These are phyloP conservation scores for Talaromyces sp. DNA, from an alignment of 2,329 filamentous ascomycete species.

Conservation along the genomic window DNA sequence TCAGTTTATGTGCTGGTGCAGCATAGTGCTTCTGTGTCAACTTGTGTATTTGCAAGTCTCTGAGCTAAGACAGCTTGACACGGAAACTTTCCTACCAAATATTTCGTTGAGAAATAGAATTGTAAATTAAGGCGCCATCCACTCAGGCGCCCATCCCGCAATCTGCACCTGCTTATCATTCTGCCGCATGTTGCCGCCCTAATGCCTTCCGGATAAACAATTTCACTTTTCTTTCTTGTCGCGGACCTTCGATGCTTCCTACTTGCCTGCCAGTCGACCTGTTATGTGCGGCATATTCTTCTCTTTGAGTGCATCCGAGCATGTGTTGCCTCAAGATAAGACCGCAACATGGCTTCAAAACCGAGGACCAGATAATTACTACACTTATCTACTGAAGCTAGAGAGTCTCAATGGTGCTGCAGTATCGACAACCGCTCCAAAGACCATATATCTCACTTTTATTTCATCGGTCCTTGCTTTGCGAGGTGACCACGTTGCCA, in stretches of 20 bases:
- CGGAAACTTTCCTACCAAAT: background rate
- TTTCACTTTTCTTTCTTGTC: background rate
- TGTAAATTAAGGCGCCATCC: slow-evolving; percentile 24
- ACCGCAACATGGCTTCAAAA: slow-evolving; percentile 34
- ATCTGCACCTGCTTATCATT: slow-evolving; percentile 32
- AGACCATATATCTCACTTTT: slow-evolving; percentile 56
- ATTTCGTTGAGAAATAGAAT: background rate
- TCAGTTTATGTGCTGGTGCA: slow-evolving; percentile 19
- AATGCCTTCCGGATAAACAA: background rate
- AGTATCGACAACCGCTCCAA: background rate
- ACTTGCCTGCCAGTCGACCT: slow-evolving; percentile 10
- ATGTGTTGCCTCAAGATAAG: slow-evolving; percentile 31
- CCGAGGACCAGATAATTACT: slow-evolving; percentile 45
- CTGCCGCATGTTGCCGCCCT: slow-evolving; percentile 25
- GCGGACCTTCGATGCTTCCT: background rate
- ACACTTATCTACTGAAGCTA: slow-evolving; percentile 30
- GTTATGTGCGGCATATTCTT: slow-evolving; percentile 53
- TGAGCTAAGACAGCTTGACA: background rate
- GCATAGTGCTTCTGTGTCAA: background rate
- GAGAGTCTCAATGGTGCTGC: background rate
- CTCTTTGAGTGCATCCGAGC: slow-evolving; percentile 39
- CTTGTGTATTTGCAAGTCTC: background rate
- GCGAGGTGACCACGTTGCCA: slow-evolving; percentile 67
- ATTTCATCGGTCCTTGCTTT: slow-evolving; percentile 85
- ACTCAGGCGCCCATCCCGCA: slow-evolving; percentile 31